Evolutionary conservation across 345 rosid genomes (phyloP).

Genomic region (Populus pruinosa): DNA sequence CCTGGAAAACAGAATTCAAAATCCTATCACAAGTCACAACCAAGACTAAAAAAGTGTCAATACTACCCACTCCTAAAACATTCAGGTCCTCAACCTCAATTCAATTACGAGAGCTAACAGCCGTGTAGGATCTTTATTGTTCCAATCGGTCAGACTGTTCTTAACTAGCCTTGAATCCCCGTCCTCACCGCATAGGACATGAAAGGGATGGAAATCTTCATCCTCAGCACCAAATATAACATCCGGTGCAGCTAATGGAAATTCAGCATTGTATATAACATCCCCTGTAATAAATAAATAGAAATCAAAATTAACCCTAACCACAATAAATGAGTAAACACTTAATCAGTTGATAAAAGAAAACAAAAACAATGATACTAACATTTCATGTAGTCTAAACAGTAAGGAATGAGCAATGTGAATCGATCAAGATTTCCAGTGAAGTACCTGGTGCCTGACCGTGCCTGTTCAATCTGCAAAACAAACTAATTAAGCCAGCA

Average conservation of each 20-base stretch:
- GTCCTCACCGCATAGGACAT: constrained; percentile 23
- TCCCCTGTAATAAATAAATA: constrained; percentile 57
- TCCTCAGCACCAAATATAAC: constrained; percentile 79
- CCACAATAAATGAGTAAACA: background rate
- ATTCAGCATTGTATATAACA: constrained; percentile 75
- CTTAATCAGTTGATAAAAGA: background rate
- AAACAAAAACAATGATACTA: constrained; percentile 20
- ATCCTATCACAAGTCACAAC: background rate
- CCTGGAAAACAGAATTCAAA: constrained; percentile 35
- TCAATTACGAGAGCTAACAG: constrained; percentile 63
- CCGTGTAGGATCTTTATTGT: constrained; percentile 56
- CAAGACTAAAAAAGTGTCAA: background rate
- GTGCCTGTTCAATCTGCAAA: constrained; percentile 70
- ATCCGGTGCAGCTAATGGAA: constrained; percentile 70
- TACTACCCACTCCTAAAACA: constrained; percentile 2
- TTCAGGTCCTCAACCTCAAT: constrained; percentile 48
- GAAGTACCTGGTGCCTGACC: constrained; percentile 71
- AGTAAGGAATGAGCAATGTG: constrained; percentile 82
- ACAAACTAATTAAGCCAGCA: background rate
- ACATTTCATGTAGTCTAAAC: constrained; percentile 81
- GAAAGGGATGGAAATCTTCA: constrained; percentile 66
- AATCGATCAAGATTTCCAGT: constrained; percentile 70
- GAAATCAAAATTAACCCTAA: background rate
- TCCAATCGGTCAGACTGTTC: constrained; percentile 62
- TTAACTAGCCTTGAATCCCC: constrained; percentile 25